Percentiles rank a stretch among this genome's conserved stretches.
These are phyloP conservation scores for Vitis amurensis DNA, from an alignment of 164 flowering plant genomes.

Conservation along the genomic window DNA sequence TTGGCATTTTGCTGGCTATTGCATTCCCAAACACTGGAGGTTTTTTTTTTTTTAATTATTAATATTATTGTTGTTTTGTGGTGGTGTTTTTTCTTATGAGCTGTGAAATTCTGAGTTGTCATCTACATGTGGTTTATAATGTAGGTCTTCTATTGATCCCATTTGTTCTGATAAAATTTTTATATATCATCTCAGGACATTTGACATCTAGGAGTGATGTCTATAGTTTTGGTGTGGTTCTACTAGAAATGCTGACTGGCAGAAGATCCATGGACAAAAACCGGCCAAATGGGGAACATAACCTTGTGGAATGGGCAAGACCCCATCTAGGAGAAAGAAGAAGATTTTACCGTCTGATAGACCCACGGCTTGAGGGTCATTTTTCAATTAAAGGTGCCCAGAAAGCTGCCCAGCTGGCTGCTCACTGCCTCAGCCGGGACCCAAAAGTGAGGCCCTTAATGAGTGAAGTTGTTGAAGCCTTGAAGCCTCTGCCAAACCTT, in stretches of 20 bases:
- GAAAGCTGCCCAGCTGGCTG: conserved; percentile 75
- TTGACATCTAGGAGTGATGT: conserved; percentile 89
- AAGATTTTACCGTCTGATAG: conserved; percentile 68
- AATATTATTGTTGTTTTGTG: too few species aligned
- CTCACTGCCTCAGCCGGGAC: conserved; percentile 79
- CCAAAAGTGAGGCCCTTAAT: conserved; percentile 76
- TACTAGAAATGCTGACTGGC: conserved; percentile 87
- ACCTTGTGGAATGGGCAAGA: conserved; percentile 91
- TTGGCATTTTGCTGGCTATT: background rate
- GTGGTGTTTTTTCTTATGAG: background rate
- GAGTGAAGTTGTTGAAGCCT: conserved; percentile 79
- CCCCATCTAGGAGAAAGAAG: conserved; percentile 78
- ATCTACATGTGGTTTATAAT: background rate
- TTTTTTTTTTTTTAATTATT: background rate
- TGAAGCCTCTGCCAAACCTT: conserved; percentile 70
- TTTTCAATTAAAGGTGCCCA: conserved; percentile 87
- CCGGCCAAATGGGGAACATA: conserved; percentile 87
- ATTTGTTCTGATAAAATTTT: conserved; percentile 4
- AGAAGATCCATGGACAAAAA: conserved; percentile 92
- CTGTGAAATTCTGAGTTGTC: background rate
- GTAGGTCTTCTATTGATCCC: background rate
- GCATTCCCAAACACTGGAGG: background rate
- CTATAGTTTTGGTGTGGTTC: conserved; percentile 89
- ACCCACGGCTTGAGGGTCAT: conserved; percentile 87
- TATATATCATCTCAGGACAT: conserved; percentile 53